Conservation (phyloP, 805 yeast species). For the Saccharomycopsis fodiens region DNA sequence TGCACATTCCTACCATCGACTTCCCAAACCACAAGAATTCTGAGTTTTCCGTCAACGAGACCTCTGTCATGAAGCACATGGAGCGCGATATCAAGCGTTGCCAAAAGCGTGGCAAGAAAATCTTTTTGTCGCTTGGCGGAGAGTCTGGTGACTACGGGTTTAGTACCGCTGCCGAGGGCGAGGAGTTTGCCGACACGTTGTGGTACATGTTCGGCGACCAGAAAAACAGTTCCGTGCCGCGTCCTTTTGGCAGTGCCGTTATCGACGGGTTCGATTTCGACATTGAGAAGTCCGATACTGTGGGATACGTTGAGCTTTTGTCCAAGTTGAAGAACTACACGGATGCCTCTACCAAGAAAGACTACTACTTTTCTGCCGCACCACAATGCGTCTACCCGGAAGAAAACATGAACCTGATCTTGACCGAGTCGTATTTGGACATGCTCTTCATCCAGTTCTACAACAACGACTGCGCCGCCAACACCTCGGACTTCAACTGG, state of each 20-base stretch:
- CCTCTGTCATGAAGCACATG: conserved; percentile 36
- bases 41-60: conserved; percentile 39
- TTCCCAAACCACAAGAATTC: conserved; percentile 25
- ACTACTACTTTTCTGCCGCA: conserved; percentile 76
- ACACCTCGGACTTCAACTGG: conserved; percentile 46
- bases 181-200: conserved; percentile 41
- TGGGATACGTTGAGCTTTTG: conserved; percentile 56
- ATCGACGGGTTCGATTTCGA: conserved; percentile 93
- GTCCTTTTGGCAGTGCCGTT: conserved; percentile 42
- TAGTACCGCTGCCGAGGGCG: conserved; percentile 40
- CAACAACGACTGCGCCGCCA: conserved; percentile 69
- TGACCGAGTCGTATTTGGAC: conserved; percentile 58
- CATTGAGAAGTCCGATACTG: conserved; percentile 49
- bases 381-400: conserved; percentile 93
- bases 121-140: conserved; percentile 61
- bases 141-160: conserved; percentile 51
- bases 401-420: conserved; percentile 50
- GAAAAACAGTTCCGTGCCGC: conserved; percentile 12
- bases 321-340: conserved; percentile 30
- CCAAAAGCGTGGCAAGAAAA: conserved; percentile 53
- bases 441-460: conserved; percentile 84
- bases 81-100: conserved; percentile 56
- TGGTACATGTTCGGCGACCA: conserved; percentile 45
- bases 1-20: conserved; percentile 12
- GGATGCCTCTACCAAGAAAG: conserved; percentile 37